These are phyloP conservation scores for Spirogloea muscicola DNA, from an alignment of 139 green algal genomes.

Conservation along the genomic window DNA sequence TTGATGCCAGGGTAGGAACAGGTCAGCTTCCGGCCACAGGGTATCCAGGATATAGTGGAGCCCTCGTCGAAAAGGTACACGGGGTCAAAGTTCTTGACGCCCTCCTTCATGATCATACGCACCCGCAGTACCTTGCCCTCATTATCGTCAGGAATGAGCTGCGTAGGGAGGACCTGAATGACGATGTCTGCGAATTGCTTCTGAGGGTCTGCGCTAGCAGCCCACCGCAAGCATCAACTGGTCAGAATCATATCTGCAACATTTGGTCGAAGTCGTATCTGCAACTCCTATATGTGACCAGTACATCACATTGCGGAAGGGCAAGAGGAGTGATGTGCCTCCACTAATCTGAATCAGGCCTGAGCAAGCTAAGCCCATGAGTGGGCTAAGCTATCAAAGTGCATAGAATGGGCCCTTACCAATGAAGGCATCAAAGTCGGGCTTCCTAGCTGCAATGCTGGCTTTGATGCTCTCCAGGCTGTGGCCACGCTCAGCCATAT, in stretches of 20 bases:
- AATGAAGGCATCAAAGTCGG: slow-evolving; percentile 90
- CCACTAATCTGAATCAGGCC: too few relatives aligned
- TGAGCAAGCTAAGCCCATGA: too few relatives aligned
- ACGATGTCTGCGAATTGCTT: slow-evolving; percentile 97
- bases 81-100: slow-evolving; percentile 78
- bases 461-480: slow-evolving; percentile 97
- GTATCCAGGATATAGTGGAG: slow-evolving; percentile 98
- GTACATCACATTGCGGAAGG: too few relatives aligned
- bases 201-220: slow-evolving; percentile 99
- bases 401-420: slow-evolving; percentile 29
- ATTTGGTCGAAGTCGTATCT: too few relatives aligned
- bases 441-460: slow-evolving; percentile 95
- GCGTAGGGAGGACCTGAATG: slow-evolving; percentile 98
- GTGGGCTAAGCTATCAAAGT: not conserved
- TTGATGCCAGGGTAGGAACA: slow-evolving; percentile 96
- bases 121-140: slow-evolving; percentile 98
- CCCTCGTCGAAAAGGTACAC: slow-evolving; percentile 98
- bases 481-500: slow-evolving; percentile 99
- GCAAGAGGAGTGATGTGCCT: too few relatives aligned
- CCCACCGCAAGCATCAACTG: too few relatives aligned
- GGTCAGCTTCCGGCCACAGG: slow-evolving; percentile 98
- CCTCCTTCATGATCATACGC: slow-evolving; percentile 99
- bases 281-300: too few relatives aligned
- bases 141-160: slow-evolving; percentile 97
- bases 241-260: too few relatives aligned